phyloP scores from a whole-genome alignment of 345 rosid genomes.

The Capsella bursapastoris region DNA sequence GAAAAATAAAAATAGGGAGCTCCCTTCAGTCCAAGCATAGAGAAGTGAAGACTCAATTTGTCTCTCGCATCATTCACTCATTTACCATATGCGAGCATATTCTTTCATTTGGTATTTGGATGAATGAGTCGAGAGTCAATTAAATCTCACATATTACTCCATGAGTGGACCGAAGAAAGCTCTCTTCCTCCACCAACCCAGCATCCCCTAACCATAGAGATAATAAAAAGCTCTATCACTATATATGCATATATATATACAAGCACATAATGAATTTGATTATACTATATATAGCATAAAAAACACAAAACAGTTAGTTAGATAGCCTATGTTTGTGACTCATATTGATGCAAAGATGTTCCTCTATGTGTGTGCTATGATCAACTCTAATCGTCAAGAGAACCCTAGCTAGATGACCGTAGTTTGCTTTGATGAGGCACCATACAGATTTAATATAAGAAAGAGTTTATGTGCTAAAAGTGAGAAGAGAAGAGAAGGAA shows the following conservation, averaged over 20 bases:
- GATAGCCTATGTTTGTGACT: slow-evolving; percentile 1
- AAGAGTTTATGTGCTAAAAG: slow-evolving; percentile 4
- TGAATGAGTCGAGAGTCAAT: slow-evolving; percentile 49
- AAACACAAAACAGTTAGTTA: neutral
- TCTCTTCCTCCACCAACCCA: slow-evolving; percentile 39
- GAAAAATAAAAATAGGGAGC: slow-evolving; percentile 40
- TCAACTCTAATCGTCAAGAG: slow-evolving; percentile 24
- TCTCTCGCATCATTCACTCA: slow-evolving; percentile 49
- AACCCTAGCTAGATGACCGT: slow-evolving; percentile 35
- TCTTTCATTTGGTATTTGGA: slow-evolving; percentile 44
- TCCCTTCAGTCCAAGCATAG: slow-evolving; percentile 54
- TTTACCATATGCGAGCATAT: slow-evolving; percentile 31
- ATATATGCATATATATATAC: neutral
- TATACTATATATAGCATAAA: slow-evolving; percentile 22
- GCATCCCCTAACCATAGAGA: neutral
- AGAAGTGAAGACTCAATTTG: slow-evolving; percentile 46
- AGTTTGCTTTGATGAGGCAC: slow-evolving; percentile 1
- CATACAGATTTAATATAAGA: slow-evolving; percentile 14
- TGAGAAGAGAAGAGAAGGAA: neutral
- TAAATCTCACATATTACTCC: slow-evolving; percentile 48
- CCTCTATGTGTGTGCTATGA: slow-evolving; percentile 5
- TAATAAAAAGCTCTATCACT: neutral
- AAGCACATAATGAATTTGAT: neutral
- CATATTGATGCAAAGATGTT: slow-evolving; percentile 24
- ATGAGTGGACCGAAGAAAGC: slow-evolving; percentile 53